Evolutionary conservation across 768 basidiomycete genomes (phyloP), one percentile per base, ranked within the genome.

Genomic region (Leccinum uliginosum): DNA sequence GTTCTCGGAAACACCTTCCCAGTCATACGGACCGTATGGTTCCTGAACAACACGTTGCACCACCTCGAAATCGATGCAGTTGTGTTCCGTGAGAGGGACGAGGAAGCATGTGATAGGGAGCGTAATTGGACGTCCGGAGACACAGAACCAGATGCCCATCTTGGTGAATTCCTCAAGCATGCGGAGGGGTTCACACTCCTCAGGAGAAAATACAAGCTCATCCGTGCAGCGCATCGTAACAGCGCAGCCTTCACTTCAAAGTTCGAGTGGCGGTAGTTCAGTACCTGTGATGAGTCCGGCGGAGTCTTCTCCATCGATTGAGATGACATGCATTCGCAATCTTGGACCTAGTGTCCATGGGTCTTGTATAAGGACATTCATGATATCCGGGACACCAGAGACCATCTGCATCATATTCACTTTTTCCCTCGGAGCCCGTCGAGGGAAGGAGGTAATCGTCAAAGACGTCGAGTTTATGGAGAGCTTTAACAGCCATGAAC

Each of bases 391-490:
- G 0, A 86, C 64, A 44, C 75, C 67, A 44, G 73, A 74, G 54
- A 14, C 80, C 83, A 51, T 86, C 83, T 0, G 77, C 76, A 61
- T 86, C 84, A 52, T 81, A 76, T 27, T 78, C 75, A 23, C 74
- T 77, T 27, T 75, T 76, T 5, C 76, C 81, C 38, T 74, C 73
- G 26, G 79, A 71, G 45, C 77, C 78, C 14, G 83, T 78, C n/a
- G 80, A 75, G 0, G 93, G 93, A 10, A 93, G 77, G 3, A 96
- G 79, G 65, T 89, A 86, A 55, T 93, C 85, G 63, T 94, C 87
- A 62, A 94, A 86, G 5, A 91, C 85, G 29, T 87, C 80, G 19
- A 91, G 73, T 27, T 76, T 74, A 58, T 86, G 81, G 15, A 96
- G 77, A 3, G 76, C 76, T 62, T 82, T 84, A 19, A 91, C 89